Evolutionary conservation across 495 filamentous ascomycete species (phyloP).

Genomic region (Halenospora varia): DNA sequence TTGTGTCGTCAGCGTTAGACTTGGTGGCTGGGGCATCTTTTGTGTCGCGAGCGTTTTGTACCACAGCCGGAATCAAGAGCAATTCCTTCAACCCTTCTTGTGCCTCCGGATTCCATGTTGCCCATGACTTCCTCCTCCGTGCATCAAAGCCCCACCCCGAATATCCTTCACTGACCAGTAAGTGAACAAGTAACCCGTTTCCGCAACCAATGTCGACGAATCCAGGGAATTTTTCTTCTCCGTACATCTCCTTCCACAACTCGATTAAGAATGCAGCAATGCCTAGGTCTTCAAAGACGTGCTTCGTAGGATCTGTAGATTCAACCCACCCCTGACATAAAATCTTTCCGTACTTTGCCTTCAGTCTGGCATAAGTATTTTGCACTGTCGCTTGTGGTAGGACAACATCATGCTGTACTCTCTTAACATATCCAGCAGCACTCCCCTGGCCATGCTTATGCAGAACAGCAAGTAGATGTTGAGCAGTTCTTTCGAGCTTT

Average conservation of each 20-base stretch:
- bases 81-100: slow-evolving; percentile 59
- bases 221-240: slow-evolving; percentile 59
- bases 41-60: slow-evolving; percentile 15
- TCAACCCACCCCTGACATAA: slow-evolving; percentile 76
- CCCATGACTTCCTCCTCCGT: slow-evolving; percentile 77
- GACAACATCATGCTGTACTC: slow-evolving; percentile 71
- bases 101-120: slow-evolving; percentile 54
- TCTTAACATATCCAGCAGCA: slow-evolving; percentile 61
- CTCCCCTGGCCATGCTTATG: slow-evolving; percentile 70
- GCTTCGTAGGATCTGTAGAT: slow-evolving; percentile 80
- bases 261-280: slow-evolving; percentile 93
- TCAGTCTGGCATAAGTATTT: slow-evolving; percentile 77
- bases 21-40: not conserved
- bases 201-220: slow-evolving; percentile 97
- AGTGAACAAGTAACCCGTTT: slow-evolving; percentile 87
- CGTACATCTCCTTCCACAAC: slow-evolving; percentile 86
- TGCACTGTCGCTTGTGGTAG: slow-evolving; percentile 71
- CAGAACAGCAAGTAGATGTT: slow-evolving; percentile 64
- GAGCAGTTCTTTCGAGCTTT: slow-evolving; percentile 67
- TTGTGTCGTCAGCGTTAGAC: too few species aligned
- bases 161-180: slow-evolving; percentile 81
- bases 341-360: slow-evolving; percentile 63
- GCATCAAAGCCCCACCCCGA: slow-evolving; percentile 89
- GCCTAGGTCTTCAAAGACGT: slow-evolving; percentile 91
- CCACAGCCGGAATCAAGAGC: slow-evolving; percentile 64